These are phyloP conservation scores for Xylaria sp. DNA, from an alignment of 2,329 filamentous ascomycete species.

Conservation along the genomic window DNA sequence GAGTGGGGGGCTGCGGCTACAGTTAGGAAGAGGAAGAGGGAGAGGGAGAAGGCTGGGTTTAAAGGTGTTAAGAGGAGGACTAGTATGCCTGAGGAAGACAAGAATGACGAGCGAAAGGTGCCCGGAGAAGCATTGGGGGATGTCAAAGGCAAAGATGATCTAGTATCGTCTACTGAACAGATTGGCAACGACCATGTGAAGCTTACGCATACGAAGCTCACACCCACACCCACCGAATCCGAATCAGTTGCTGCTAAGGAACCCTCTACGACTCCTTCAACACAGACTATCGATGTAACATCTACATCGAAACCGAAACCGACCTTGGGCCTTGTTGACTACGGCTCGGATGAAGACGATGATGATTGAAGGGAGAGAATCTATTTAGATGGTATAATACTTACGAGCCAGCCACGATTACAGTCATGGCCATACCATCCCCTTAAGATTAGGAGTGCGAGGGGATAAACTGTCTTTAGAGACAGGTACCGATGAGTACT, in stretches of 20 bases:
- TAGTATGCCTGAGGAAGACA: conserved; percentile 48
- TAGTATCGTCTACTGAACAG: conserved; percentile 30
- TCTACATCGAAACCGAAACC: conserved; percentile 44
- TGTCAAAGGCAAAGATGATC: conserved; percentile 19
- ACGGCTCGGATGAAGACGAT: conserved; percentile 65
- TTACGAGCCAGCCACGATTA: too few species aligned
- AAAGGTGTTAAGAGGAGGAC: conserved; percentile 52
- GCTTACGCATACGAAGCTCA: conserved; percentile 2
- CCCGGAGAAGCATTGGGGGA: conserved; percentile 22
- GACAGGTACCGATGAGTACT: too few species aligned
- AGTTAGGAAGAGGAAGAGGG: conserved; percentile 51
- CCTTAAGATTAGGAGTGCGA: too few species aligned
- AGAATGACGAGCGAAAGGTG: conserved; percentile 28
- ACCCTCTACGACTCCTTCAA: conserved; percentile 20
- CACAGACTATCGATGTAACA: neutral
- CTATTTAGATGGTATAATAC: too few species aligned
- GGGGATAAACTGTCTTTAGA: too few species aligned
- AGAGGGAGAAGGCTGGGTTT: conserved; percentile 47
- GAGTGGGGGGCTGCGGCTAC: conserved; percentile 50
- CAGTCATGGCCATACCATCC: too few species aligned
- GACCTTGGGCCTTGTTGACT: conserved; percentile 60
- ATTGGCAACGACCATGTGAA: conserved; percentile 1
- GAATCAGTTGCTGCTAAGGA: conserved; percentile 7
- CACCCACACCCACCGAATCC: conserved; percentile 1
- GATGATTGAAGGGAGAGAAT: conserved; percentile 52